phyloP scores from a whole-genome alignment of 1,284 basidiomycete species.

The Tremellales sp. region DNA sequence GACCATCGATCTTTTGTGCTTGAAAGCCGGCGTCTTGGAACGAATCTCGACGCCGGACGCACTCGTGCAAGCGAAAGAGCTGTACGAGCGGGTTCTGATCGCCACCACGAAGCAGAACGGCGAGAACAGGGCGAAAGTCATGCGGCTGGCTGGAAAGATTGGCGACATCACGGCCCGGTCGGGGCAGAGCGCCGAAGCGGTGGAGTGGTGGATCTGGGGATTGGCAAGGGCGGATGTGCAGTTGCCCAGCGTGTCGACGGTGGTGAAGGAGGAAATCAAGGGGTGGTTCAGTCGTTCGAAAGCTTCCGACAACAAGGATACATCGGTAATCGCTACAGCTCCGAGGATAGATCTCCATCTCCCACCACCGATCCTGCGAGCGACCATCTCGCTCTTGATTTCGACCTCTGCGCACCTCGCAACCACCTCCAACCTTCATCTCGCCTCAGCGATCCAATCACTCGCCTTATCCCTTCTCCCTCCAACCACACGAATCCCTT shows the following conservation, averaged over 20 bases:
- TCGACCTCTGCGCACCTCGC: conserved; percentile 65
- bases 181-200: conserved; percentile 29
- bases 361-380: conserved; percentile 58
- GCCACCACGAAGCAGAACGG: conserved; percentile 13
- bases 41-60: conserved; percentile 60
- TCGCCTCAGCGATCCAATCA: conserved; percentile 81
- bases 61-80: conserved; percentile 58
- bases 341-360: conserved; percentile 9
- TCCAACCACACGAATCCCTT: conserved; percentile 62
- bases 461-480: conserved; percentile 80
- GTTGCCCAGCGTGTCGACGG: conserved; percentile 1
- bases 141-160: conserved; percentile 43
- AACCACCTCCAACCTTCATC: conserved; percentile 64
- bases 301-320: background rate
- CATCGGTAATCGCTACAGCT: conserved; percentile 2
- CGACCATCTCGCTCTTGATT: conserved; percentile 61
- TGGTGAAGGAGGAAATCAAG: conserved; percentile 12
- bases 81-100: conserved; percentile 58
- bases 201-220: conserved; percentile 46
- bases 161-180: conserved; percentile 37
- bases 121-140: conserved; percentile 21
- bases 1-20: conserved; percentile 58
- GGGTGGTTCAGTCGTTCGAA: conserved; percentile 17
- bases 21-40: conserved; percentile 65
- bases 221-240: conserved; percentile 25